phyloP scores from a whole-genome alignment of 169 alveolate genomes.

The Plasmodium ovale region DNA sequence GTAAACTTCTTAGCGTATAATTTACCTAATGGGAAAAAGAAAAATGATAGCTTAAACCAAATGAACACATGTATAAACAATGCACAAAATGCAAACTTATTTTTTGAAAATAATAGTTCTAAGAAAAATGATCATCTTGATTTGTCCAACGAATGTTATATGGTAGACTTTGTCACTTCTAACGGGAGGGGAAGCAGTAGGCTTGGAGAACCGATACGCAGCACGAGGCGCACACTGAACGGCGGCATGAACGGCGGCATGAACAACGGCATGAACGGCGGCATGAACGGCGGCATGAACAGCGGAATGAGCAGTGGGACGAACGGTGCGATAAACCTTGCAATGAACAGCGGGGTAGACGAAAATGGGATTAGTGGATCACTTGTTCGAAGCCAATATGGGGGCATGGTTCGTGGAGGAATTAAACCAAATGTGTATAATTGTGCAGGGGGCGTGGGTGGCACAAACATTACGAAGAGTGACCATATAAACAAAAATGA shows the following conservation, averaged over 20 bases:
- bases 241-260: too few species aligned
- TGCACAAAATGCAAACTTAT: not conserved
- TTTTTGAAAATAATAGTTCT: not conserved
- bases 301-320: too few species aligned
- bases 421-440: slow-evolving; percentile 27
- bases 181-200: too few species aligned
- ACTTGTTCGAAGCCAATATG: too few species aligned
- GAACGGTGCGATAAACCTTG: too few species aligned
- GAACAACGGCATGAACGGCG: too few species aligned
- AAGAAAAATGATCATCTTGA: slow-evolving; percentile 11
- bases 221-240: too few species aligned
- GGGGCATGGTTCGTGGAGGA: not conserved
- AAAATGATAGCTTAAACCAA: slow-evolving; percentile 6
- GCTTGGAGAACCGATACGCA: too few species aligned
- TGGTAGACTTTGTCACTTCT: not conserved
- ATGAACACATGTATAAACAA: not conserved
- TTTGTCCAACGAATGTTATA: not conserved
- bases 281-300: too few species aligned
- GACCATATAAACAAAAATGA: slow-evolving; percentile 15
- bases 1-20: slow-evolving; percentile 25
- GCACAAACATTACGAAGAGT: not conserved
- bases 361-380: too few species aligned
- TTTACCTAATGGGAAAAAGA: not conserved
- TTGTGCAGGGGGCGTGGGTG: not conserved
- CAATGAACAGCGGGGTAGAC: too few species aligned